phyloP scores from a whole-genome alignment of 1,139 yeast genomes.

The Scheffersomyces quercinus region DNA sequence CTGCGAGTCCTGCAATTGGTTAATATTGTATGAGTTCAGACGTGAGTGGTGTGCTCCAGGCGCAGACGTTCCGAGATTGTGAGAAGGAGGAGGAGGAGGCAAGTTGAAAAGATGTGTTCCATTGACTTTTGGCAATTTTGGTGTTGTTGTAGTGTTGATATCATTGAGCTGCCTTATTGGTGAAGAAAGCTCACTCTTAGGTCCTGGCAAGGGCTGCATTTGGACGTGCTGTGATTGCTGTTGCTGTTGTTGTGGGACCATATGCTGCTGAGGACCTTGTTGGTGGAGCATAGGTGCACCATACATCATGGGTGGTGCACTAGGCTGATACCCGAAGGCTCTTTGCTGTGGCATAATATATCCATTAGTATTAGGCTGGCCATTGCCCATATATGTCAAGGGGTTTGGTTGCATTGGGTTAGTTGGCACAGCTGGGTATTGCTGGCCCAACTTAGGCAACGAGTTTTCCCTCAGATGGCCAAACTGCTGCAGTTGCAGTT shows the following conservation, averaged over 20 bases:
- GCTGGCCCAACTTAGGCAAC: slow-evolving; percentile 21
- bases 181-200: slow-evolving; percentile 29
- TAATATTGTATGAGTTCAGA: slow-evolving; percentile 26
- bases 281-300: slow-evolving; percentile 15
- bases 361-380: slow-evolving; percentile 8
- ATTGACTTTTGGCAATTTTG: slow-evolving; percentile 38
- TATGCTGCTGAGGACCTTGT: slow-evolving; percentile 8
- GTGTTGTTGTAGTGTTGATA: slow-evolving; percentile 22
- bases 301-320: slow-evolving; percentile 13
- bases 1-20: slow-evolving; percentile 7
- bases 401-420: slow-evolving; percentile 26
- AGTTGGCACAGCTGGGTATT: slow-evolving; percentile 16
- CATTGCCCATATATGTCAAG: slow-evolving; percentile 21
- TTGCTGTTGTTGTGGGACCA: slow-evolving; percentile 11
- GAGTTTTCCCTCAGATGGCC: slow-evolving; percentile 19
- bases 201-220: slow-evolving; percentile 7
- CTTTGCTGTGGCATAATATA: slow-evolving; percentile 7
- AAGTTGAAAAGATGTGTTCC: slow-evolving; percentile 30
- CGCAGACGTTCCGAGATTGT: slow-evolving; percentile 10
- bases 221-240: slow-evolving; percentile 8
- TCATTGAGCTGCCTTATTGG: slow-evolving; percentile 33
- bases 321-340: slow-evolving; percentile 11
- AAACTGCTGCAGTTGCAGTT: slow-evolving; percentile 15
- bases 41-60: slow-evolving; percentile 24
- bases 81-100: slow-evolving; percentile 36